phyloP scores from a whole-genome alignment of 148 eudicot genomes.

The Rhododendron vialii region DNA sequence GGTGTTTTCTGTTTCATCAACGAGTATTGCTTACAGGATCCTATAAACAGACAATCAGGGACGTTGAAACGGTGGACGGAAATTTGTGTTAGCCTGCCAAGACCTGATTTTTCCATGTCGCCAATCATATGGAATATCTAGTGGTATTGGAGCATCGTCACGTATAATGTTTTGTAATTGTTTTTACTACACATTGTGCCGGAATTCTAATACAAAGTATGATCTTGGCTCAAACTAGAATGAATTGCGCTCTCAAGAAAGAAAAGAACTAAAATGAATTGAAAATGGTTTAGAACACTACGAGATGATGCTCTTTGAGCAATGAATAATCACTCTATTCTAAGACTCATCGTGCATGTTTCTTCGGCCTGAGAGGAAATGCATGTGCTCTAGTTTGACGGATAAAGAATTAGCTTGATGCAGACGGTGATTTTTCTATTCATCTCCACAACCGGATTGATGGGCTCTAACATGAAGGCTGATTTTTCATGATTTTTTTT shows the following conservation, averaged over 20 bases:
- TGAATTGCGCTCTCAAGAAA: no score
- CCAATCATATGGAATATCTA: not conserved
- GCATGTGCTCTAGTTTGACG: no score
- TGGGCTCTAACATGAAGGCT: not conserved
- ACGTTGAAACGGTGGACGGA: not conserved
- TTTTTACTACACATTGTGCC: no score
- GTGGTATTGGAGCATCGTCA: no score
- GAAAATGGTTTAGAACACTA: no score
- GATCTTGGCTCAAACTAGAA: no score
- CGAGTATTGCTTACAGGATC: not conserved
- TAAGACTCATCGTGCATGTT: no score
- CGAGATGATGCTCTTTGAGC: not conserved
- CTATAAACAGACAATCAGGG: not conserved
- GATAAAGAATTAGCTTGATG: not conserved
- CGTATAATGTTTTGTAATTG: no score
- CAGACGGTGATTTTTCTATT: not conserved
- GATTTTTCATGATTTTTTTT: no score
- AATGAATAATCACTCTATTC: not conserved
- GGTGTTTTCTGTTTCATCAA: not conserved
- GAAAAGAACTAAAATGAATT: no score
- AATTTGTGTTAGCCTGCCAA: not conserved
- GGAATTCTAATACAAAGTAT: no score
- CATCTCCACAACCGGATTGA: not conserved
- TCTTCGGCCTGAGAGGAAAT: not conserved
- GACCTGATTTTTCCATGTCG: not conserved